A percentile compares a stretch with the other conserved stretches of the same genome.
These are phyloP conservation scores for Helicocarpus griseus DNA, from an alignment of 2,329 filamentous ascomycete genomes.

Conservation along the genomic window DNA sequence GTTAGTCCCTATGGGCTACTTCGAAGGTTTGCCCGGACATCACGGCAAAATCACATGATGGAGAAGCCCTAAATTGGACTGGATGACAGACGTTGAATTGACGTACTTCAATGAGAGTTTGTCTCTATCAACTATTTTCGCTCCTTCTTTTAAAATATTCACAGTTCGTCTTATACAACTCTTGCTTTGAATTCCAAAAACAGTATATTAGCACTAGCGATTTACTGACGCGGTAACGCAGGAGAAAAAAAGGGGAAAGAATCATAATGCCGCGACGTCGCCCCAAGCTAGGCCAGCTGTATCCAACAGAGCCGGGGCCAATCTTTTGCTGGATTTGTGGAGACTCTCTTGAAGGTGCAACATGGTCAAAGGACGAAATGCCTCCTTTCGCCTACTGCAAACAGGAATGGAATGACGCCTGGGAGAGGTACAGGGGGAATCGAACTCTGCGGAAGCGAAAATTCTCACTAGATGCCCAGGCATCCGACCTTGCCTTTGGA, in stretches of 20 bases:
- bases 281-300: not conserved
- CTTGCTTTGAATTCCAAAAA: no score
- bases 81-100: no score
- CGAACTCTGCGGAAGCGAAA: not conserved
- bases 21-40: no score
- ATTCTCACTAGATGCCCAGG: not conserved
- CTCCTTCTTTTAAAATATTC: no score
- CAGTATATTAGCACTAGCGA: no score
- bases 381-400: not conserved
- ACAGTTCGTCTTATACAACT: no score
- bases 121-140: no score
- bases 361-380: not conserved
- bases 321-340: not conserved
- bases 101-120: no score
- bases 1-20: no score
- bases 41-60: no score
- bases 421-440: not conserved
- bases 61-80: no score
- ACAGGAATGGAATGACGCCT: not conserved
- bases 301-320: not conserved
- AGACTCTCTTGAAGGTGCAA: not conserved
- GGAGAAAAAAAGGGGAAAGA: not conserved
- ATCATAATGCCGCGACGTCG: not conserved
- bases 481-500: not conserved
- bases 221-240: not conserved